A percentile compares a stretch with the other conserved stretches of the same genome.
Conservation (phyloP, 164 flowering plant genomes). For the Sedum album region DNA sequence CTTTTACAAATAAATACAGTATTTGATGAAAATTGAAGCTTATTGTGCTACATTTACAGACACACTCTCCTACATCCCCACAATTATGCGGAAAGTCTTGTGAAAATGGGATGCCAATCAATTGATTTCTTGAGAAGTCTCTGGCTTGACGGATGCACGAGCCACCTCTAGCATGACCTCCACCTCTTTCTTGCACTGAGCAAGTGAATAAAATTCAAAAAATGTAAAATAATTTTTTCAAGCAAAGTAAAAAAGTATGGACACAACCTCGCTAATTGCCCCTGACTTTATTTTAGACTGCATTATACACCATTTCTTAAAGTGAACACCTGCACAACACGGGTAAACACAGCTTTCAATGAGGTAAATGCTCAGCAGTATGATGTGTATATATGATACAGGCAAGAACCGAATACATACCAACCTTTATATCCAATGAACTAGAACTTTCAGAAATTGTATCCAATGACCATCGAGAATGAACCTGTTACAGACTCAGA, state of each 20-base stretch:
- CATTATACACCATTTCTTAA: conserved; percentile 97
- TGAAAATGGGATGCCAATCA: background rate
- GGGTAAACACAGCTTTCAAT: background rate
- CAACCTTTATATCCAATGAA: background rate
- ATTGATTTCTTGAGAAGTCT: conserved; percentile 14
- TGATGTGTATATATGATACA: background rate
- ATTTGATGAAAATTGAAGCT: no score
- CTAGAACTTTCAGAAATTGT: background rate
- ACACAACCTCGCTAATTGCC: conserved; percentile 66
- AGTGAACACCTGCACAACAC: conserved; percentile 65
- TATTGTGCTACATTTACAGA: no score
- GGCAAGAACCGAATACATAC: background rate
- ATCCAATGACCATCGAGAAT: background rate
- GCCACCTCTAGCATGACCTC: conserved; percentile 62
- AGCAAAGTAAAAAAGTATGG: background rate
- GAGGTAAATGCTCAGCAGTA: background rate
- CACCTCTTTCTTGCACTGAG: conserved; percentile 71
- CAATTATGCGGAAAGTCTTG: background rate
- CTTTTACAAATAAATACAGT: background rate
- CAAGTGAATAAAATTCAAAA: background rate
- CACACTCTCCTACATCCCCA: background rate
- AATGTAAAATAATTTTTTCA: no score
- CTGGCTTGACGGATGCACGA: conserved; percentile 37
- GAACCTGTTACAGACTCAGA: background rate
- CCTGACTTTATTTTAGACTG: conserved; percentile 83